Evolutionary conservation across 2,329 filamentous ascomycete genomes (phyloP), one percentile per base, ranked within the genome.

Genomic region (Aschersonia sp.): DNA sequence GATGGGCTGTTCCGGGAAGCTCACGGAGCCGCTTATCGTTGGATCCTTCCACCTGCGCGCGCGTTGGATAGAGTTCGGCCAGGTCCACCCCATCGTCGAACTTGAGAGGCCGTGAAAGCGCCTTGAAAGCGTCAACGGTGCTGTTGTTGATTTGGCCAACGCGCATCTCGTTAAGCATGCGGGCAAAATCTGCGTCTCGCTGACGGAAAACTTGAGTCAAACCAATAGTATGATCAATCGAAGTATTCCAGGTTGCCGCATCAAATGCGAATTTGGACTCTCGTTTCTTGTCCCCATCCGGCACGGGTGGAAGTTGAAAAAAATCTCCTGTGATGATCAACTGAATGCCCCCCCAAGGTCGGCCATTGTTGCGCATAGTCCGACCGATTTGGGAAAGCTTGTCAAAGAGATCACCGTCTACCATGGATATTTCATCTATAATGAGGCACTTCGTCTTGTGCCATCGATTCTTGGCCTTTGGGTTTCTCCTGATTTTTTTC

Each of bases 111-210:
- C 92, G 74, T 30, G 79, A 77, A 3, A 98, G 70, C 3, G 73
- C 74, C 56, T 77, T 81, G 68, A 98, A 98, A 0, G 81, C 78
- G 6, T 75, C 70, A 35, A 94, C 81, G 0, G 89, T 95, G 6
- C 77, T 69, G n/a, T 80, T 74, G 32, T 77, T 85, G 47, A 97
- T 82, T 47, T 77, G 82, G 4, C 92, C 92, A 48, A 97, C 72
- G 45, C 92, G 83, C 88, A 98, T 96, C 64, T 98, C 91, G 59
- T 98, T 98, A 46, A 98, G 75, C 89, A 98, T 98, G 5, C 75
- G 73, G 9, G 92, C 92, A 64, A 98, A 98, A 30, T 85, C 71
- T 46, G 78, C 77, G 60, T 98, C 92, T 53, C 85, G 89, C 61
- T 98, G 92, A 68, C 92, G 87, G 69, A 98, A 98, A 9, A 98